Evolutionary conservation across 1,139 yeast genomes (phyloP), one percentile per base, ranked within the genome.

Genomic region (Diutina rugosa): DNA sequence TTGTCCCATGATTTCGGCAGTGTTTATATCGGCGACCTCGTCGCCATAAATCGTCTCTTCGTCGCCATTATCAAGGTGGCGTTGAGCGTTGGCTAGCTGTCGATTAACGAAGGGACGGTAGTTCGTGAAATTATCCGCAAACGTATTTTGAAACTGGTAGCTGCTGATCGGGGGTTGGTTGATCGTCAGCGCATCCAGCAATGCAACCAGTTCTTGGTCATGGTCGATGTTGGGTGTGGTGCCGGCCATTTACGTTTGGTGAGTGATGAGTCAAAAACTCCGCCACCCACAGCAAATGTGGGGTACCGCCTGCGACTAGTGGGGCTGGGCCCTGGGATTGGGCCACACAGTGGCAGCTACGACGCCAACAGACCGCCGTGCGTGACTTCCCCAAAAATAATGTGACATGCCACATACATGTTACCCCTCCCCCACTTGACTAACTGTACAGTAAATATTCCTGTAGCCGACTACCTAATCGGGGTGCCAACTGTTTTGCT

Each of bases 71-170:
- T 51, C 49, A 12, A 35, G 29, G 6, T 32, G 35, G 21, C 46
- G 26, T 16, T 45, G 26, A n/a, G 30, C 30, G 21, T 46, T 46
- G 30, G 8, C 30, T 49, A n/a, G 41, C 14, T 38, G 53, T 32
- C 53, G 44, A 18, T 18, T 32, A n/a, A 74, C 60, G 62, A 63
- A 76, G 1, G 80, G 80, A 10, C 72, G 61, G 60, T 74, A 76
- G 44, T 63, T 61, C 30, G 73, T 69, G 60, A 71, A 74, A 59
- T 76, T 76, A 21, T 72, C 78, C 47, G 63, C 64, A 59, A 65
- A 76, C 0, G 70, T 64, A 0, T 65, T 69, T 61, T 74, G 80
- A 10, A 76, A 64, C 46, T 72, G 73, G 49, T 69, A 60, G n/a
- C 71, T 61, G 29, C 67, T 60, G 29, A 55, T 57, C 29, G 59